Evolutionary conservation across 108 stramenopile genomes (phyloP).

Genomic region (Nitzschia sp.): DNA sequence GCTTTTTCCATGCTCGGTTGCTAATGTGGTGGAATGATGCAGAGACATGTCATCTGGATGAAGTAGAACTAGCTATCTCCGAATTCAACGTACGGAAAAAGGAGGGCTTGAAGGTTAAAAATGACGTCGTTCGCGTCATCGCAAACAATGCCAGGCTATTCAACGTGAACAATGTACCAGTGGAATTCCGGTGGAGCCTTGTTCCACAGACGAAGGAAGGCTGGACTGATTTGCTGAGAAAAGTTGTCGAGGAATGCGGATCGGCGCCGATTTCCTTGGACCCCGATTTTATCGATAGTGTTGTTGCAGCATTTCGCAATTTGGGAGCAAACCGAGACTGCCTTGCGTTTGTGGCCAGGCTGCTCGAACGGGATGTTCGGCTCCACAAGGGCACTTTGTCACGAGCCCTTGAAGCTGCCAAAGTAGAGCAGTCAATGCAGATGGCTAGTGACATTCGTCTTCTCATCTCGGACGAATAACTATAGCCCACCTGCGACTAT

Average conservation of each 20-base stretch:
- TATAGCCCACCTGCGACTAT: not conserved
- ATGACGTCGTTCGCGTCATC: slow-evolving; percentile 30
- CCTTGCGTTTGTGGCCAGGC: not conserved
- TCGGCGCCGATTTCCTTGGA: slow-evolving; percentile 16
- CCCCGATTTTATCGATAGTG: slow-evolving; percentile 20
- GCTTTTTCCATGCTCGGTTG: slow-evolving; percentile 63
- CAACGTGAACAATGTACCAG: not conserved
- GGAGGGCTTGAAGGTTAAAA: slow-evolving; percentile 43
- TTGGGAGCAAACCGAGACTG: slow-evolving; percentile 14
- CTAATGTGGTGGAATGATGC: slow-evolving; percentile 82
- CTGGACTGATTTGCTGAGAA: slow-evolving; percentile 20
- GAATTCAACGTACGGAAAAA: slow-evolving; percentile 45
- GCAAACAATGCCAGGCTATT: slow-evolving; percentile 5
- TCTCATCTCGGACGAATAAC: not conserved
- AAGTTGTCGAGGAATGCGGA: slow-evolving; percentile 15
- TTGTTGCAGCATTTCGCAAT: slow-evolving; percentile 18
- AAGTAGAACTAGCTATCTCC: slow-evolving; percentile 59
- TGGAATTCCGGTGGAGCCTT: slow-evolving; percentile 8
- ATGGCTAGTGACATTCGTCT: slow-evolving; percentile 3
- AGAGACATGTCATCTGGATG: slow-evolving; percentile 53
- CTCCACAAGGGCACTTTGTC: not conserved
- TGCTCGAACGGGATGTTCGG: slow-evolving; percentile 2
- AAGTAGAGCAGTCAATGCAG: not conserved
- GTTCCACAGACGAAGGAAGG: slow-evolving; percentile 13
- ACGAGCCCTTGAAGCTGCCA: slow-evolving; percentile 8